Base-by-base conservation (phyloP, 371 early-diverging fungal genomes). In the Lichtheimia ornata region DNA sequence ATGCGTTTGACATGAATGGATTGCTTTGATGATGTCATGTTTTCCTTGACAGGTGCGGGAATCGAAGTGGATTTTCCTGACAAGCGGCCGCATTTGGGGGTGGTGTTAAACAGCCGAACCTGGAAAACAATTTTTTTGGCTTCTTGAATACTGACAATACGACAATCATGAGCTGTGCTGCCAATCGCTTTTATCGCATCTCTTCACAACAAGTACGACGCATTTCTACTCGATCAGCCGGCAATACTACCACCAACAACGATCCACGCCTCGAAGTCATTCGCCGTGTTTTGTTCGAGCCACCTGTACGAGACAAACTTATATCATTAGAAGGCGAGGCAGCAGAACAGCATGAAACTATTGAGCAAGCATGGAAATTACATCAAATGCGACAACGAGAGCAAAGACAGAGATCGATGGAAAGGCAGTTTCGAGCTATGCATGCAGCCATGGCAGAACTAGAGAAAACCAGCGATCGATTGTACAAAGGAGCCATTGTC, bases 351-450 rank as follows among this genome's bases (percentile, higher is more conserved):
- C 91, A 93, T 55, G 84, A 87, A 68, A 89, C 89, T 3, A 91
- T 93, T 53, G 86, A 90, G 72, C 77, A 88, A 55, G 92, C 93
- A 50, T 88, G 86, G 82, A 87, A 88, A 63, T 65, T 93, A 22
- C 84, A 80, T 55, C 76, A 77, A 50, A 83, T 81, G 70, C 81
- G 90, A 50, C 71, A 68, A 50, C 82, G 86, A 59, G 84, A 85
- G 40, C 76, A 70, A 40, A 78, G 86, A 62, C 73, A 85, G 6
- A 76, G 70, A 41, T 76, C 84, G 22, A 65, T 91, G n/a, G 83
- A 79, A 61, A 80, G 82, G 55, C 92, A 90, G 75, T 89, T 88
- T 58, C 82, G 81, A 53, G 76, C 85, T 22, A 89, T 93, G 83
- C 76, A 84, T 58, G 74, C 77, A 53, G 91, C 91, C 43, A 87